These are phyloP conservation scores for Climacium dendroides DNA, from an alignment of 225 moss, liverwort and hornwort species.

Conservation along the genomic window DNA sequence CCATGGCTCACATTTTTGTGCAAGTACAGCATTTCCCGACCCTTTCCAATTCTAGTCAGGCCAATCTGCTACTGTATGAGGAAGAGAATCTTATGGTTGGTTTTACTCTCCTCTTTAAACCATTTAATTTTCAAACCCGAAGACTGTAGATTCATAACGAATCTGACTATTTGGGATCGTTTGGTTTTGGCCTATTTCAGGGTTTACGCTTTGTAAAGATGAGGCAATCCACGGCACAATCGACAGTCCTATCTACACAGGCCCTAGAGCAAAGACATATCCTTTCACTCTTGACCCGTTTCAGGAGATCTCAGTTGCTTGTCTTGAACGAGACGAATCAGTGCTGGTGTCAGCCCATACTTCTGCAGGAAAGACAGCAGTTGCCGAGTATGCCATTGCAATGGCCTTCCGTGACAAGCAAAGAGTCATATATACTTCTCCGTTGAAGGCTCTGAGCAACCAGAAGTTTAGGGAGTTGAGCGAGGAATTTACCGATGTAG, in stretches of 20 bases:
- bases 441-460: slow-evolving; percentile 91
- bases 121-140: background rate
- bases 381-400: slow-evolving; percentile 91
- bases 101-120: background rate
- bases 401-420: slow-evolving; percentile 93
- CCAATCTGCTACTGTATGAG: background rate
- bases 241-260: slow-evolving; percentile 51
- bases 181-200: slow-evolving; percentile 9
- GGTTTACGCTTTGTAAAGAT: slow-evolving; percentile 25
- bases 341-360: slow-evolving; percentile 92
- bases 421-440: slow-evolving; percentile 85
- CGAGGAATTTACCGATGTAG: slow-evolving; percentile 83
- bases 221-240: slow-evolving; percentile 66
- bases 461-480: slow-evolving; percentile 87
- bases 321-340: slow-evolving; percentile 87
- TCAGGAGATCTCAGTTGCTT: slow-evolving; percentile 78
- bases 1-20: background rate
- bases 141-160: background rate
- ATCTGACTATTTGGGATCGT: background rate
- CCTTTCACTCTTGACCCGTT: slow-evolving; percentile 81
- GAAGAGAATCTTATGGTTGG: background rate
- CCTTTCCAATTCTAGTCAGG: background rate
- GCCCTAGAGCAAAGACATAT: slow-evolving; percentile 63
- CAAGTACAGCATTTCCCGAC: background rate
- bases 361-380: slow-evolving; percentile 91